These are phyloP conservation scores for Rhazya stricta DNA, from an alignment of 257 asterid genomes.

Conservation along the genomic window DNA sequence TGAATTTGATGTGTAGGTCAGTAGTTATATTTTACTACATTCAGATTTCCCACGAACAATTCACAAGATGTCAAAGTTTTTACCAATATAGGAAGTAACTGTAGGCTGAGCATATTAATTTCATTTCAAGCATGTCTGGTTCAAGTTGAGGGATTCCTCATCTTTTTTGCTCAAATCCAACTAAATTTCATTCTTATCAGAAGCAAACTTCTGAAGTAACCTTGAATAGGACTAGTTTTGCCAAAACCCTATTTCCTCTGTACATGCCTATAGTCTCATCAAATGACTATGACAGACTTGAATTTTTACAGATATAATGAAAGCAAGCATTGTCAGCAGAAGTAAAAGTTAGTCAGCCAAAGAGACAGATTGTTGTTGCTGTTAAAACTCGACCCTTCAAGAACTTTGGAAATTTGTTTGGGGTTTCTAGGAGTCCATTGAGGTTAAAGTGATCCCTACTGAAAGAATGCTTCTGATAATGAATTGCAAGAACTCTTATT, in stretches of 20 bases:
- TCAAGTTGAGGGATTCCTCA: background rate
- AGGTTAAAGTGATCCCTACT: background rate
- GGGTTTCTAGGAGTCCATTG: background rate
- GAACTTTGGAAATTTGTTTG: background rate
- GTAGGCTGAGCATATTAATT: too few species aligned
- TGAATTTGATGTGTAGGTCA: too few species aligned
- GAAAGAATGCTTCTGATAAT: background rate
- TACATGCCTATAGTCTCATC: background rate
- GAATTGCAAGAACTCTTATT: slow-evolving; percentile 15
- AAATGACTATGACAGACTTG: background rate
- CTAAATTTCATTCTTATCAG: background rate
- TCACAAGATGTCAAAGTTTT: too few species aligned
- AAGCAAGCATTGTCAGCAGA: background rate
- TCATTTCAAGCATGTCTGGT: too few species aligned
- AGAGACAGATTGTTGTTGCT: too few species aligned
- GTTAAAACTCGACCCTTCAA: background rate
- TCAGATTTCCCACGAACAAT: too few species aligned
- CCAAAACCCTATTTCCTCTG: background rate
- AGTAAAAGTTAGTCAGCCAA: background rate
- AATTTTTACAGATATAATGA: background rate
- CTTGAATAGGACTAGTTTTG: background rate
- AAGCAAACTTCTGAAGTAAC: background rate
- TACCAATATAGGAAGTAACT: too few species aligned
- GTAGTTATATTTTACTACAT: too few species aligned
- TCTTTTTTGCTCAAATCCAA: background rate